Conservation (phyloP, 2,329 filamentous ascomycete species). For the Daldinia sp. region DNA sequence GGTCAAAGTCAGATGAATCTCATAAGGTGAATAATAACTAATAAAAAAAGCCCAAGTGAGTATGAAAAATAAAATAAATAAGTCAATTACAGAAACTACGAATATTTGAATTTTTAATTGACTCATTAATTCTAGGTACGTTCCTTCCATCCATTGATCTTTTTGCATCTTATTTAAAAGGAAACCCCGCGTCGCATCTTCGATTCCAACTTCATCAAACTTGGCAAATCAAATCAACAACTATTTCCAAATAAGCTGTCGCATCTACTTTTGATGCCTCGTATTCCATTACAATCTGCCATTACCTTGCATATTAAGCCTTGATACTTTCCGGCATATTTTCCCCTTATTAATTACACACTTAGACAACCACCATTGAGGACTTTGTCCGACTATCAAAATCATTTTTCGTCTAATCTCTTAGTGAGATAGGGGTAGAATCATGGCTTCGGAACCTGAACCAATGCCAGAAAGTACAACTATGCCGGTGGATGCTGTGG, state of each 20-base stretch:
- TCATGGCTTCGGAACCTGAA: constrained; percentile 21
- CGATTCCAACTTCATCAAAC: not conserved
- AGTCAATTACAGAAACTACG: not conserved
- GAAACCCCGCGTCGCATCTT: not conserved
- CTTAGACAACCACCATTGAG: not conserved
- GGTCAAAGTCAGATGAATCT: no score
- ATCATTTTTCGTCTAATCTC: not conserved
- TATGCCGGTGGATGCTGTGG: not conserved
- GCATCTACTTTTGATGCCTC: not conserved
- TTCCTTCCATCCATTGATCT: not conserved
- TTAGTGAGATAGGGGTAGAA: not conserved
- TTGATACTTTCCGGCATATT: not conserved
- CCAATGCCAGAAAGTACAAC: not conserved
- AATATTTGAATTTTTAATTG: not conserved
- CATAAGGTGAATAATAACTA: constrained; percentile 1
- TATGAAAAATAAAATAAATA: not conserved
- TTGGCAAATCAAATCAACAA: not conserved
- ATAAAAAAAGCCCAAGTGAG: not conserved
- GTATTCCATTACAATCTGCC: not conserved
- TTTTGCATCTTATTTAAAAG: not conserved
- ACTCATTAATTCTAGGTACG: constrained; percentile 1
- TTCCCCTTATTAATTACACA: not conserved
- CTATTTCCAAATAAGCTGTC: not conserved
- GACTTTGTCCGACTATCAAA: not conserved
- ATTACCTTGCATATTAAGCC: not conserved